Conservation (phyloP, 2,329 filamentous ascomycete species). For the Claviceps cyperi region DNA sequence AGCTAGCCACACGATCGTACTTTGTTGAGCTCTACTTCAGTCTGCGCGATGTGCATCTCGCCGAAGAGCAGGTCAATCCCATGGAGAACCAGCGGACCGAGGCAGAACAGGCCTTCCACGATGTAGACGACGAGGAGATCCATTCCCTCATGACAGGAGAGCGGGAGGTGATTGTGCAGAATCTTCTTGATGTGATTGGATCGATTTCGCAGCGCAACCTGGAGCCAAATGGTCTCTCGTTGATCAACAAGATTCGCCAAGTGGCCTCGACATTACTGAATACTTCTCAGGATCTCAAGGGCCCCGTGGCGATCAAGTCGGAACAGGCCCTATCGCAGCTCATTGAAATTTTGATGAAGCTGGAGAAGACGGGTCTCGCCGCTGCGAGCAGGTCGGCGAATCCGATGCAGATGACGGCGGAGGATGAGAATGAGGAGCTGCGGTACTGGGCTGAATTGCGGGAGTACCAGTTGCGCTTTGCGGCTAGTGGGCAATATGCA, state of each 20-base stretch:
- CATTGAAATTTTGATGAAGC: conserved; percentile 57
- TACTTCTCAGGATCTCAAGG: conserved; percentile 35
- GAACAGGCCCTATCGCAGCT: conserved; percentile 61
- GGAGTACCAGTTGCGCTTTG: conserved; percentile 63
- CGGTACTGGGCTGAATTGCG: conserved; percentile 65
- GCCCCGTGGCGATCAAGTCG: conserved; percentile 36
- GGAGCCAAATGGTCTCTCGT: conserved; percentile 51
- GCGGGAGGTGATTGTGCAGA: conserved; percentile 67
- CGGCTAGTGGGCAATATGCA: conserved; percentile 44
- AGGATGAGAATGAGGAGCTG: conserved; percentile 64
- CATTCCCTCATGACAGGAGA: conserved; percentile 57
- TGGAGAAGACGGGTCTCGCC: conserved; percentile 47
- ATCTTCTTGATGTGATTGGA: conserved; percentile 59
- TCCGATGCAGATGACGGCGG: conserved; percentile 26
- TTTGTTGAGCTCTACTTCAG: conserved; percentile 78
- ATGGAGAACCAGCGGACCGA: conserved; percentile 20
- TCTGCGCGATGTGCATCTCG: conserved; percentile 51
- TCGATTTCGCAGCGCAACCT: conserved; percentile 75
- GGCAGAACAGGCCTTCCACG: conserved; percentile 22
- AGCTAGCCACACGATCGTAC: conserved; percentile 68
- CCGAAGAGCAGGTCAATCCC: conserved; percentile 26
- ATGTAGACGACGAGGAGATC: conserved; percentile 32
- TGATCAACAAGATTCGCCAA: conserved; percentile 74
- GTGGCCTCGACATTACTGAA: conserved; percentile 70
- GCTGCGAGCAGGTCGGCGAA: conserved; percentile 17